Conservation (phyloP, 768 basidiomycete species). For the Amanita subjunquillea region DNA sequence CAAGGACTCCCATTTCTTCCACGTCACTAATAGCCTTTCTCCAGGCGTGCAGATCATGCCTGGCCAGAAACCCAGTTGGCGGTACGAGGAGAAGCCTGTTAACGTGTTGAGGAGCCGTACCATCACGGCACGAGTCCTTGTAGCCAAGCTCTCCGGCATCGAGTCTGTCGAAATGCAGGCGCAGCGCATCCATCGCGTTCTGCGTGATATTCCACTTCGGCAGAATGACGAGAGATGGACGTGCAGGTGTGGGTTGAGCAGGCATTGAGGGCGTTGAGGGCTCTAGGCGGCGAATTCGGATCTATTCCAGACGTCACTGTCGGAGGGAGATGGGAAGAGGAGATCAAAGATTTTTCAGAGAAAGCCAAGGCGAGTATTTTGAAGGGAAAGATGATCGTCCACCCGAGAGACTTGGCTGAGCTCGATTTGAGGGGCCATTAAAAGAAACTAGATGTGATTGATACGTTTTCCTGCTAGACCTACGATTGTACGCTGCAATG, state of each 20-base stretch:
- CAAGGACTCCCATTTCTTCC: constrained; percentile 3
- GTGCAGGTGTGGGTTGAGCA: constrained; percentile 3
- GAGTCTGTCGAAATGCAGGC: too few relatives aligned
- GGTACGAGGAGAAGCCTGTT: background rate
- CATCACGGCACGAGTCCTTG: constrained; percentile 1
- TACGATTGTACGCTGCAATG: background rate
- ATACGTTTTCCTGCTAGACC: background rate
- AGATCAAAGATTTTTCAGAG: background rate
- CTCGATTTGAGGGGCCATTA: background rate
- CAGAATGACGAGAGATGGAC: too few relatives aligned
- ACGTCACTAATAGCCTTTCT: background rate
- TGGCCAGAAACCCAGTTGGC: too few relatives aligned
- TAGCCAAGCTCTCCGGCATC: constrained; percentile 1
- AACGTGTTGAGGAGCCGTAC: background rate
- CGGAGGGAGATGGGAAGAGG: background rate
- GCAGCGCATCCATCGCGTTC: background rate
- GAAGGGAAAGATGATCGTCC: background rate
- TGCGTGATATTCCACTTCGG: background rate
- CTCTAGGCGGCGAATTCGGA: too few relatives aligned
- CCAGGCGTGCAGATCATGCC: background rate
- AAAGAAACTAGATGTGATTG: too few relatives aligned
- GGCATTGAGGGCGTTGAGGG: constrained; percentile 1
- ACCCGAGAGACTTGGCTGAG: background rate
- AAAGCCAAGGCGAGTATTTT: background rate
- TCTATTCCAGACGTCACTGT: background rate